Evolutionary conservation across 768 basidiomycete genomes (phyloP), one percentile per base, ranked within the genome.

Genomic region (Amanita inopinata): DNA sequence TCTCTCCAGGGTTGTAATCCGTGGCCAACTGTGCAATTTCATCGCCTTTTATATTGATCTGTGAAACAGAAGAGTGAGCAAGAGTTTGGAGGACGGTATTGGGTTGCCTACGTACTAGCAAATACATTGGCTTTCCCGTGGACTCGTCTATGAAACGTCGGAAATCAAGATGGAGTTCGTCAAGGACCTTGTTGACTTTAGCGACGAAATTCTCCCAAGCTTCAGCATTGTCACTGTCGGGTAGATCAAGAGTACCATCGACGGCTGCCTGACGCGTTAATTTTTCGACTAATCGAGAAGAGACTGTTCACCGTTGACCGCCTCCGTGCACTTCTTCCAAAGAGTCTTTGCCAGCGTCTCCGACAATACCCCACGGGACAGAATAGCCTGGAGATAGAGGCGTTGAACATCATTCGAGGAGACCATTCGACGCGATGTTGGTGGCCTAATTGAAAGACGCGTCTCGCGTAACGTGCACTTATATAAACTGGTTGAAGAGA

Each of bases 11-110:
- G 1, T 72, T 73, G 53, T 91, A 94, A 30, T 87, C 84, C 0
- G 87, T 89, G 2, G 89, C 90, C 56, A 86, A 61, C 55, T 89
- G 88, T 0, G 90, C 83, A 24, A 91, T 70, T 40, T 80, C 80
- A 52, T 93, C 90, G 12, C 78, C 80, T 48, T 79, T 85, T 6
- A 71, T 65, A 55, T 93, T 94, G 33, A 88, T 78, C 89, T 92
- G 42, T 2, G n/a, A n/a, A n/a, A n/a, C 35, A 27, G 12, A 35
- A n/a, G 25, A 19, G 33, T 14, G 28, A 22, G 28, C 9, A 33
- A 30, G 4, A 28, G 32, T 19, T 38, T 12, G 27, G 36, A 33
- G n/a, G 10, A n/a, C 12, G 18, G 14, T 40, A 41, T 11, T 32
- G 24, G 9, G 9, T 20, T 20, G 32, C 4, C 27, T 18, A 60